Base-by-base conservation (phyloP, 257 asterid genomes). In the Lantana camara region DNA sequence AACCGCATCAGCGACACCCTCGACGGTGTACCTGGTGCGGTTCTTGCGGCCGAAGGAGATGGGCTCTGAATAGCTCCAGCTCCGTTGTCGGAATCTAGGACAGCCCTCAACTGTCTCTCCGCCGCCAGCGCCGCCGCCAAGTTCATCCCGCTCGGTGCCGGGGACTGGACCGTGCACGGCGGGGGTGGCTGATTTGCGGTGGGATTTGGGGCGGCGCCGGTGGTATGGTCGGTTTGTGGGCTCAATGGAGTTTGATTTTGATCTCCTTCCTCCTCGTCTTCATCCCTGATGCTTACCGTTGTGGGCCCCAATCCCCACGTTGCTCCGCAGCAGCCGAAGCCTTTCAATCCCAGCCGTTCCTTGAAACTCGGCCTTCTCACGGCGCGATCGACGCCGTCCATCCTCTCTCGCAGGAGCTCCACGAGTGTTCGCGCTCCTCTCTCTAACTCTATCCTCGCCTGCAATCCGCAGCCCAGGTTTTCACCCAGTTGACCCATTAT, bases 111-210 rank as follows among this genome's bases (percentile, higher is more conserved):
- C 64, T 83, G 79, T 62, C 98, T 69, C 77, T 92, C 98, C 0
- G 94, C 94, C 2, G 87, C 94, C 73, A 93, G 57, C 57, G 97
- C 98, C 56, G 86, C 89, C 24, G 97, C 98, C 63, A 89, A 52
- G 57, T 87, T 89, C 97, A 77, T 87, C 70, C 95, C 91, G 0
- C 76, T 50, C 2, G 73, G 17, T 3, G 59, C 70, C 77, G 87
- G 80, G 9, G 67, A 73, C 4, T 29, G 77, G 11, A 21, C 67
- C 55, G 32, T 67, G 48, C 92, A 90, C 15, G 72, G 75, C 69
- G 75, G 70, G 12, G 58, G 21, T 11, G 74, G 64, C 57, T 49
- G 77, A 16, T 4, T 76, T 9, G 13, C 84, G 51, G 66, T 66
- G 16, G 58, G 47, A 0, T 4, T 42, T 40, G 61, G 69, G 60